Evolutionary conservation across 805 yeast species (phyloP).

Genomic region (Candida ovalis): DNA sequence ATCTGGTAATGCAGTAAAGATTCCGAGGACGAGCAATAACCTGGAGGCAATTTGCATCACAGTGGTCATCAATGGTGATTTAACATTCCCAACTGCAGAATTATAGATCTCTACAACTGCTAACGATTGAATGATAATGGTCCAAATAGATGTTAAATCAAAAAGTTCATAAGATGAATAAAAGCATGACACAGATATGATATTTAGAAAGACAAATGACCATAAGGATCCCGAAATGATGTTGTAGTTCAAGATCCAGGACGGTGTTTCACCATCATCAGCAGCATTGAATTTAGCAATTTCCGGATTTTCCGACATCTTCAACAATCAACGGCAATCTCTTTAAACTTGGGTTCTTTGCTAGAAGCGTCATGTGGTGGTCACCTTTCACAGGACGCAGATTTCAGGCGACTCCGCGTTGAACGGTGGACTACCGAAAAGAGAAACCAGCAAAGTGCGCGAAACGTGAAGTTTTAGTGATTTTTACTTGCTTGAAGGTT

Average conservation of each 20-base stretch:
- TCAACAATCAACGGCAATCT: no score
- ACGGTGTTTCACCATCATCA: conserved; percentile 4
- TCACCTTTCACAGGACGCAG: no score
- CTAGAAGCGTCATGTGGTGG: no score
- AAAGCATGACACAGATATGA: conserved; percentile 15
- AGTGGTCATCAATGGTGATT: conserved; percentile 82
- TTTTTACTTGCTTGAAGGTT: no score
- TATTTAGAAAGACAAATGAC: conserved; percentile 30
- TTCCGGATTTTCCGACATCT: background rate
- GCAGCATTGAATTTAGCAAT: background rate
- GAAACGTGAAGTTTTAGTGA: no score
- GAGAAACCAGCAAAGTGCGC: no score
- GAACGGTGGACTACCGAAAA: no score
- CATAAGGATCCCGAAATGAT: conserved; percentile 31
- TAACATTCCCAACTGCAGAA: conserved; percentile 73
- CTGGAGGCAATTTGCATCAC: conserved; percentile 85
- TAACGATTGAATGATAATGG: conserved; percentile 67
- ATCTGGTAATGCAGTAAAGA: conserved; percentile 69
- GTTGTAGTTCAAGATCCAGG: conserved; percentile 33
- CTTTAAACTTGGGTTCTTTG: no score
- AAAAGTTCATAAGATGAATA: conserved; percentile 67
- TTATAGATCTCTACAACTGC: conserved; percentile 83
- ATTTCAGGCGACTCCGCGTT: no score
- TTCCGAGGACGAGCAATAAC: conserved; percentile 75
- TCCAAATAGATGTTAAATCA: conserved; percentile 50